Evolutionary conservation across 257 asterid species (phyloP).

Genomic region (Thymus mandschuricus): DNA sequence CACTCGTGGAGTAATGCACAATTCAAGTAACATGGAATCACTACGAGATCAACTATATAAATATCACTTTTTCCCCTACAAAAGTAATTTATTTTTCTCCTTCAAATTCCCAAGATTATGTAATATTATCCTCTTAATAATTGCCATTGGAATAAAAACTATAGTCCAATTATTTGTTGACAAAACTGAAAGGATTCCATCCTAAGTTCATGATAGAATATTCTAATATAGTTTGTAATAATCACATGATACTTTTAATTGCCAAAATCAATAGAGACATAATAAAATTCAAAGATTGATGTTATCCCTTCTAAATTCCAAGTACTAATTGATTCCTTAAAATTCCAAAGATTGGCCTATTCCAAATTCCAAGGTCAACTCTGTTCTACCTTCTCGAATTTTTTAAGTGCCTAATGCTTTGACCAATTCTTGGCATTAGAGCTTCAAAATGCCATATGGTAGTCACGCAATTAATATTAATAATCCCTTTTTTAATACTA

Average conservation of each 20-base stretch:
- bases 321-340: not conserved
- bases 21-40: constrained; percentile 6
- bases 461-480: too few species aligned
- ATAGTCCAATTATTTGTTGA: too few species aligned
- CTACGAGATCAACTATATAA: not conserved
- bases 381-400: constrained; percentile 15
- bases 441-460: not conserved
- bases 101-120: too few species aligned
- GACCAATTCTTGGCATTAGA: constrained; percentile 26
- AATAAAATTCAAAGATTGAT: not conserved
- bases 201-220: too few species aligned
- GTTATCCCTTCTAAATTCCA: not conserved
- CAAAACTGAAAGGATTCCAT: too few species aligned
- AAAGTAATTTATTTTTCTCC: too few species aligned
- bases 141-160: too few species aligned
- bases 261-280: constrained; percentile 2
- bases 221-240: too few species aligned
- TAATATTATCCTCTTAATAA: too few species aligned
- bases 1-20: not conserved
- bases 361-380: constrained; percentile 24
- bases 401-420: not conserved
- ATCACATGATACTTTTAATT: not conserved
- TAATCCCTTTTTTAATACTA: not conserved
- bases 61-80: not conserved
- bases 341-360: constrained; percentile 5